Evolutionary conservation across 345 rosid species (phyloP), one percentile per base, ranked within the genome.

Genomic region (Populus alba): DNA sequence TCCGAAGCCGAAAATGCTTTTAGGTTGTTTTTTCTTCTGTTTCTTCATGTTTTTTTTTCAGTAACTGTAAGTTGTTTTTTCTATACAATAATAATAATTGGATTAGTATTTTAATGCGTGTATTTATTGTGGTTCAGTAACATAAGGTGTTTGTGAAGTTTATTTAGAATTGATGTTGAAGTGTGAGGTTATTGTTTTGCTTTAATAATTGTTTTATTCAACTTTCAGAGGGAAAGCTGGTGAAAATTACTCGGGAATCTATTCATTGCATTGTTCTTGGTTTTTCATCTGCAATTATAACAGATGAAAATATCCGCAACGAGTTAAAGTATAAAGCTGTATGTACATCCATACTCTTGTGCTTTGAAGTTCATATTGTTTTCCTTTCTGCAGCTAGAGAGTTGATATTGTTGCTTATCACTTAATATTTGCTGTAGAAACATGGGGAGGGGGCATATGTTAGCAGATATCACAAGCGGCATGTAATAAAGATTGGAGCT

Each of bases 191-290:
- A 7, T 38, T 47, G 17, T 7, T 59, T 29, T 41, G 25, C 7
- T 10, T 57, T 76, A 35, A 62, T 72, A 33, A 63, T 66, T 55
- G 25, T 35, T 39, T 79, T 79, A 0, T 65, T 38, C 39, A 5
- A 27, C 17, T 74, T 85, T 70, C 91, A 94, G 98, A 94, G 73
- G 97, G 97, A 77, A 88, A 88, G 66, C 91, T 94, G 17, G 89
- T 91, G 76, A 92, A 90, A 79, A 70, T 94, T 80, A 80, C 87
- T 8, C 88, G 77, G 77, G 97, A 90, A 79, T 89, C 94, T 25
- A 90, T 96, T 75, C 95, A 92, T 81, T 79, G 76, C 20, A 82
- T 92, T 74, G 87, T 96, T 89, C 97, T 96, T 55, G 97, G 95
- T 45, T 92, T 96, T 78, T 88, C 97, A 3, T 92, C 97, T 79